These are phyloP conservation scores for Tylopilus rubrobrunneus DNA, from an alignment of 768 basidiomycete genomes.

Conservation along the genomic window DNA sequence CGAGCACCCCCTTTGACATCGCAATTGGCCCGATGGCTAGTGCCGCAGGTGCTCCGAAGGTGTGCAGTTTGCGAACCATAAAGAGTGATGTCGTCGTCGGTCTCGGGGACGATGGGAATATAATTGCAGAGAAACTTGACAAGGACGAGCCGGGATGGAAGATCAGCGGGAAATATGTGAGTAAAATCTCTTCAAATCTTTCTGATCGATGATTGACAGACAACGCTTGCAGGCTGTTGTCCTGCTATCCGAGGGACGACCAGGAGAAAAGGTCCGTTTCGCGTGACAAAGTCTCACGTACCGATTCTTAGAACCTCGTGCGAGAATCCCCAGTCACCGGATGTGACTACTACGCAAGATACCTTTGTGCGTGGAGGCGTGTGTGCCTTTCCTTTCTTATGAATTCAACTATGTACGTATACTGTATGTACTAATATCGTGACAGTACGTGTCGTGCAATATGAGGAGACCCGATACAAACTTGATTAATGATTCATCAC, in stretches of 20 bases:
- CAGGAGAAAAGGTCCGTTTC: constrained; percentile 84
- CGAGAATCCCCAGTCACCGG: neutral
- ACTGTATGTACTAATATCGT: neutral
- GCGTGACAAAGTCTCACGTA: constrained; percentile 34
- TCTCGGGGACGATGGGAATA: constrained; percentile 63
- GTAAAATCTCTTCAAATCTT: constrained; percentile 28
- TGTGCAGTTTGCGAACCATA: constrained; percentile 86
- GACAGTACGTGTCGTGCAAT: neutral
- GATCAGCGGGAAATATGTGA: constrained; percentile 93
- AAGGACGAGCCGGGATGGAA: constrained; percentile 91
- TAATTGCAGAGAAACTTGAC: constrained; percentile 75
- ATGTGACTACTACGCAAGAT: neutral
- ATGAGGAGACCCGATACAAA: neutral
- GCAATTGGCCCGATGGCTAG: constrained; percentile 93
- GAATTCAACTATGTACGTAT: constrained; percentile 5
- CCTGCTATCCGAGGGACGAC: constrained; percentile 81
- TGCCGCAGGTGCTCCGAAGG: constrained; percentile 79
- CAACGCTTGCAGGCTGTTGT: constrained; percentile 59
- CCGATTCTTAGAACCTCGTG: neutral
- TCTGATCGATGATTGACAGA: constrained; percentile 6
- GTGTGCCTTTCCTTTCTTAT: neutral
- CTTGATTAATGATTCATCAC: too few relatives aligned
- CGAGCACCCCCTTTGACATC: constrained; percentile 81
- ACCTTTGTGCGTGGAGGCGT: neutral
- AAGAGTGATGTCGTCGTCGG: constrained; percentile 96